Conservation (phyloP, 1,139 yeast species). For the Yueomyces sp. region DNA sequence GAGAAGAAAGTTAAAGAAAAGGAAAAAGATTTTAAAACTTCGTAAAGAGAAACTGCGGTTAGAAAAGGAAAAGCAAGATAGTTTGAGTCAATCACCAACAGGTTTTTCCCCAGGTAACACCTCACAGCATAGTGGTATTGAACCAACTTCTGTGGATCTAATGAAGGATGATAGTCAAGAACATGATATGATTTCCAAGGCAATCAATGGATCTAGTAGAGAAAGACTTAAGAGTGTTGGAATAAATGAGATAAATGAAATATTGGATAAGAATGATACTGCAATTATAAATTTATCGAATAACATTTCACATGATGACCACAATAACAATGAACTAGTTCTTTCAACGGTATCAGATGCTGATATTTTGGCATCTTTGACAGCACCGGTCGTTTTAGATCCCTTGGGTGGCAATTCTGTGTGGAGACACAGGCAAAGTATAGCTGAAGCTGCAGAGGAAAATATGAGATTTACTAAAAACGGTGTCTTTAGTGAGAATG, state of each 20-base stretch:
- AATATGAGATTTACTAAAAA: conserved; percentile 61
- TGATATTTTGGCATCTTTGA: conserved; percentile 21
- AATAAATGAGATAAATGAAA: conserved; percentile 18
- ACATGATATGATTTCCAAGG: neutral
- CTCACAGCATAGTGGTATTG: neutral
- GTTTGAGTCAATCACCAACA: conserved; percentile 3
- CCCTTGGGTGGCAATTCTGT: conserved; percentile 9
- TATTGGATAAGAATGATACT: conserved; percentile 13
- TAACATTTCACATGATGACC: conserved; percentile 2
- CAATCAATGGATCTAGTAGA: conserved; percentile 8
- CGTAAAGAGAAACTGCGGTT: conserved; percentile 19
- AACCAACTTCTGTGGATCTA: neutral
- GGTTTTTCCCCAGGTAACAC: conserved; percentile 1
- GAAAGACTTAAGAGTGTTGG: conserved; percentile 15
- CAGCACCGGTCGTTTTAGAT: conserved; percentile 23
- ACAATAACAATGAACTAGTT: conserved; percentile 1
- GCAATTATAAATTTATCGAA: conserved; percentile 10
- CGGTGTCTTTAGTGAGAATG: conserved; percentile 63
- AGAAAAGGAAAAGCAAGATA: conserved; percentile 11
- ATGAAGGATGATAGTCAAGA: neutral
- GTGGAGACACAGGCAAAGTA: conserved; percentile 43
- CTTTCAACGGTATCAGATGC: conserved; percentile 14
- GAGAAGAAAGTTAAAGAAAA: conserved; percentile 20
- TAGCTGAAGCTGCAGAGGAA: conserved; percentile 63
- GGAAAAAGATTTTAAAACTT: conserved; percentile 19